Conservation (phyloP, 306 rosid species). For the Fragaria vesca region DNA sequence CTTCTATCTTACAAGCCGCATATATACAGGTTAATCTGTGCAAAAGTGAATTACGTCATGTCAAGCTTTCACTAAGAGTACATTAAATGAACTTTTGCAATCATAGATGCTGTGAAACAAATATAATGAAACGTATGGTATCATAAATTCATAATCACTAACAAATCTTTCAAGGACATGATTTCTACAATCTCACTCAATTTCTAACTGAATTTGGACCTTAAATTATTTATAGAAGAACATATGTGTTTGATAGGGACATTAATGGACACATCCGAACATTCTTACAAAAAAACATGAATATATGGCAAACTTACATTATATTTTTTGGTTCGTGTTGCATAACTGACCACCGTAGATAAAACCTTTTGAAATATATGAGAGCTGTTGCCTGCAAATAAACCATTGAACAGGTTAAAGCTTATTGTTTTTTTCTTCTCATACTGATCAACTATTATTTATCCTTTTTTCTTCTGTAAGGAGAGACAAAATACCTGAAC, state of each 20-base stretch:
- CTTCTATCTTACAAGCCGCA: slow-evolving; percentile 98
- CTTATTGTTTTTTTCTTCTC: neutral
- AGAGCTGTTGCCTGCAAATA: slow-evolving; percentile 84
- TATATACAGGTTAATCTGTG: slow-evolving; percentile 96
- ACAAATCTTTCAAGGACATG: neutral
- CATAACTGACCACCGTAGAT: slow-evolving; percentile 91
- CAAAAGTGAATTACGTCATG: neutral
- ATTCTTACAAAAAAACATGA: slow-evolving; percentile 5
- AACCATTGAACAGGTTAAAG: slow-evolving; percentile 28
- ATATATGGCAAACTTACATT: slow-evolving; percentile 57
- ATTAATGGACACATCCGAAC: neutral
- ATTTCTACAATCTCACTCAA: neutral
- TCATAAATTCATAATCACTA: too few relatives aligned
- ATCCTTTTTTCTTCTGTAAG: slow-evolving; percentile 5
- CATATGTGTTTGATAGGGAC: neutral
- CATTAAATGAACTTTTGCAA: neutral
- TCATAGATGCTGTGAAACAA: neutral
- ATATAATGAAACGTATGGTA: neutral
- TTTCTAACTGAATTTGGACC: neutral
- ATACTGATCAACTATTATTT: neutral
- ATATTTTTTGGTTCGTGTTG: slow-evolving; percentile 90
- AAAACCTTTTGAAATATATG: slow-evolving; percentile 90
- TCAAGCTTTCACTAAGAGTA: neutral
- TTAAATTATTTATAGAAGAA: slow-evolving; percentile 8
- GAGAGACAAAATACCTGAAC: slow-evolving; percentile 60